phyloP scores from a whole-genome alignment of 2,329 filamentous ascomycete species.

The Cercospora berteroae region DNA sequence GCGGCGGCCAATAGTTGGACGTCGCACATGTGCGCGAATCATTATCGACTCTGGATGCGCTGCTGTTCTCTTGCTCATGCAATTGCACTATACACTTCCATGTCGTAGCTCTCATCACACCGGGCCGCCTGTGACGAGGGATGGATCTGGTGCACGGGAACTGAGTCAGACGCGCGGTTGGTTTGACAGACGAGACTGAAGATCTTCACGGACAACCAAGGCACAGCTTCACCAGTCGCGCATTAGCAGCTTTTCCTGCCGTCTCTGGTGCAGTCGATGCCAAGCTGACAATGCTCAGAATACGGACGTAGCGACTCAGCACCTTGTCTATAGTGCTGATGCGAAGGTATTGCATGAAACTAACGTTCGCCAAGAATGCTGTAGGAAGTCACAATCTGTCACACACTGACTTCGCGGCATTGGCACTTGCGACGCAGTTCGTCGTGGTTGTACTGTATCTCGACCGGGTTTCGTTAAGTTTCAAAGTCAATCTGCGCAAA shows the following conservation, averaged over 20 bases:
- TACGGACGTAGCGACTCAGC: background rate
- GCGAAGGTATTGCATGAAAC: background rate
- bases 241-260: background rate
- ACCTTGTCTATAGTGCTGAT: background rate
- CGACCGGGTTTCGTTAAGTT: background rate
- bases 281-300: background rate
- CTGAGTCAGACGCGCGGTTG: background rate
- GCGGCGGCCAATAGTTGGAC: background rate
- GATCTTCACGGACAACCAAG: background rate
- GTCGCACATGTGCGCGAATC: background rate
- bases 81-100: background rate
- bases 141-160: background rate
- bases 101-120: background rate
- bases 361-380: background rate
- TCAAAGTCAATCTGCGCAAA: background rate
- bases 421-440: background rate
- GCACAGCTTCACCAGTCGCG: background rate
- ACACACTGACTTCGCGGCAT: background rate
- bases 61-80: background rate
- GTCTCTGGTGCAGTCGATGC: background rate
- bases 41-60: background rate
- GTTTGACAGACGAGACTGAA: background rate
- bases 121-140: background rate
- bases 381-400: background rate
- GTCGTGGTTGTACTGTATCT: background rate